A percentile compares a stretch with the other conserved stretches of the same genome.
These are phyloP conservation scores for Penicillium sp. DNA, from an alignment of 2,329 filamentous ascomycete genomes.

Conservation along the genomic window DNA sequence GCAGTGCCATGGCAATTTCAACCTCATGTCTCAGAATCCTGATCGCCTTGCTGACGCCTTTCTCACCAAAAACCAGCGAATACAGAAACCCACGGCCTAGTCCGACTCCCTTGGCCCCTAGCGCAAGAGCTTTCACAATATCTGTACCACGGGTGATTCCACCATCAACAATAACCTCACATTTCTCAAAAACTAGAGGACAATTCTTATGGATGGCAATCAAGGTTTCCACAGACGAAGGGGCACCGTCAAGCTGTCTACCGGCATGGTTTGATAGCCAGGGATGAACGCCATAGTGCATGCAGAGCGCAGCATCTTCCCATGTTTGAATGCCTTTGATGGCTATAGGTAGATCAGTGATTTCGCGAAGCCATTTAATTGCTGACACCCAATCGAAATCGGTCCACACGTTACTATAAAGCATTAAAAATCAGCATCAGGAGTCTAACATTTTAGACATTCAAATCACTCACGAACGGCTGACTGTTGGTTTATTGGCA, in stretches of 20 bases:
- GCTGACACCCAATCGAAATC: background rate
- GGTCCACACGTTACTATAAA: slow-evolving; percentile 22
- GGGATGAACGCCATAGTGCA: slow-evolving; percentile 38
- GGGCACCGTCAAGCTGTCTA: slow-evolving; percentile 42
- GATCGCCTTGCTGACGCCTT: background rate
- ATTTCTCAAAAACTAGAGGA: slow-evolving; percentile 20
- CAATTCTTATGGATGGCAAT: slow-evolving; percentile 38
- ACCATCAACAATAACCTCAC: slow-evolving; percentile 1
- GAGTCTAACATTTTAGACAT: slow-evolving; percentile 18
- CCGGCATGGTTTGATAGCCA: slow-evolving; percentile 45
- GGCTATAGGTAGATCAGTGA: slow-evolving; percentile 1
- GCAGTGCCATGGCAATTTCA: background rate
- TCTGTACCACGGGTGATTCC: slow-evolving; percentile 6
- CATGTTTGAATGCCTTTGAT: slow-evolving; percentile 4
- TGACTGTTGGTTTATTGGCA: background rate
- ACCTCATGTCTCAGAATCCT: slow-evolving; percentile 3
- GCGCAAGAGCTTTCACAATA: slow-evolving; percentile 3
- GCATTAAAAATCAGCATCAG: background rate
- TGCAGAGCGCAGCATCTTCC: slow-evolving; percentile 2
- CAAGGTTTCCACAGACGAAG: slow-evolving; percentile 46
- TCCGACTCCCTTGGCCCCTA: background rate
- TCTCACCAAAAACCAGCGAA: background rate
- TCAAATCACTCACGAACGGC: background rate
- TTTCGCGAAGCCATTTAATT: background rate
- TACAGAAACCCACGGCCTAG: background rate